These are phyloP conservation scores for Grosmannia huntii DNA, from an alignment of 2,329 filamentous ascomycete species.

Conservation along the genomic window DNA sequence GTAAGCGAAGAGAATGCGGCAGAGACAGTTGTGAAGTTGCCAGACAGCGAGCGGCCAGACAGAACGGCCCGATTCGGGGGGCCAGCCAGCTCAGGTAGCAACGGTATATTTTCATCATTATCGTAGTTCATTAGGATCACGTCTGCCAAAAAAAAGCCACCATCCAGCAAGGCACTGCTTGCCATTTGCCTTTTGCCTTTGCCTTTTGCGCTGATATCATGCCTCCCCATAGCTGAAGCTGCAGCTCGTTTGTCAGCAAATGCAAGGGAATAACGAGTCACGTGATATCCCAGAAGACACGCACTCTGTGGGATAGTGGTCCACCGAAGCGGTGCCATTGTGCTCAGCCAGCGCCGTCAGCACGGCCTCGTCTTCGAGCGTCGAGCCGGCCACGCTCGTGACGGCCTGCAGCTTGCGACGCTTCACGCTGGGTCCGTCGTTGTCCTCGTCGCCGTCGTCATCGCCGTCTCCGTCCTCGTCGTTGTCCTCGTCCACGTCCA, in stretches of 20 bases:
- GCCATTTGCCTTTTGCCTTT: background rate
- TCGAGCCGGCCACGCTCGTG: constrained; percentile 11
- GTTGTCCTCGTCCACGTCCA: background rate
- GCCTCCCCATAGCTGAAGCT: constrained; percentile 8
- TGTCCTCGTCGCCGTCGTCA: constrained; percentile 12
- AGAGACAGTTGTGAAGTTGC: background rate
- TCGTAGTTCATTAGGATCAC: background rate
- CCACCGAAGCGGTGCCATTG: constrained; percentile 22
- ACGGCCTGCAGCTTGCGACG: constrained; percentile 25
- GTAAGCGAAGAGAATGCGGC: background rate
- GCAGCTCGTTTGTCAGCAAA: background rate
- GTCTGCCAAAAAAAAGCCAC: background rate
- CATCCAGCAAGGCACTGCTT: too few relatives aligned
- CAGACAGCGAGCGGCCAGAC: background rate
- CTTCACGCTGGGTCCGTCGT: constrained; percentile 24
- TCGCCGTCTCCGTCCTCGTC: constrained; percentile 12
- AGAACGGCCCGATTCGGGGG: background rate
- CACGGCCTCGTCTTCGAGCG: constrained; percentile 35
- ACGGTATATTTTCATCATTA: background rate
- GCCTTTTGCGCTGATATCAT: background rate
- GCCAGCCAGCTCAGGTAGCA: background rate
- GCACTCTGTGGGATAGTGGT: constrained; percentile 31
- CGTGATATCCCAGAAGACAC: constrained; percentile 10
- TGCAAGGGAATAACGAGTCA: background rate
- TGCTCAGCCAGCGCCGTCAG: constrained; percentile 32